These are phyloP conservation scores for Logfia minima DNA, from an alignment of 129 eudicot species.

Conservation along the genomic window DNA sequence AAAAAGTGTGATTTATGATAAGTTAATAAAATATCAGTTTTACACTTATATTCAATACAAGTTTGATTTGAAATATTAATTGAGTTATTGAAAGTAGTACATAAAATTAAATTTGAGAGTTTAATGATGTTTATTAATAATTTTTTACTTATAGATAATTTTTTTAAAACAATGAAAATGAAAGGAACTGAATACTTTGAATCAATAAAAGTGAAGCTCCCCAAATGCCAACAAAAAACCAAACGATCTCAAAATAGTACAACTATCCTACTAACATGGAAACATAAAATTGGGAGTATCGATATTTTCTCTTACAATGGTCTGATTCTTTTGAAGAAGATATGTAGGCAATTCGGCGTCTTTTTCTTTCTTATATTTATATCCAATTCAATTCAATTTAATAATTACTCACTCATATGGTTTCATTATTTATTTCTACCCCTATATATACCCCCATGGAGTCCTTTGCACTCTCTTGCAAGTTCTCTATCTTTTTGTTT, in stretches of 20 bases:
- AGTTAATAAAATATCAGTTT: too few species aligned
- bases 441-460: slow-evolving; percentile 45
- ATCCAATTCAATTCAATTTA: not conserved
- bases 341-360: too few species aligned
- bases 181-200: too few species aligned
- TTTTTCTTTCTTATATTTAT: not conserved
- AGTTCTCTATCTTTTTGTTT: slow-evolving; percentile 22
- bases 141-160: too few species aligned
- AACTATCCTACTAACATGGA: slow-evolving; percentile 44
- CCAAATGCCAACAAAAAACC: slow-evolving; percentile 45
- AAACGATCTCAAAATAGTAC: slow-evolving; percentile 33
- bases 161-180: too few species aligned
- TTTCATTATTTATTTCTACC: slow-evolving; percentile 1
- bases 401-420: not conserved
- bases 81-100: too few species aligned
- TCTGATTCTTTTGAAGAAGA: too few species aligned
- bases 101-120: too few species aligned
- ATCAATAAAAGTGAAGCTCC: slow-evolving; percentile 24
- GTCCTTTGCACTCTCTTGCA: slow-evolving; percentile 25
- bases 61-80: too few species aligned
- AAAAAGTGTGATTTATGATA: too few species aligned
- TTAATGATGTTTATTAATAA: too few species aligned
- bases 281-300: slow-evolving; percentile 35
- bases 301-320: slow-evolving; percentile 13
- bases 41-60: too few species aligned